These are phyloP conservation scores for Leccinellum luteum DNA, from an alignment of 768 basidiomycete genomes.

Conservation along the genomic window DNA sequence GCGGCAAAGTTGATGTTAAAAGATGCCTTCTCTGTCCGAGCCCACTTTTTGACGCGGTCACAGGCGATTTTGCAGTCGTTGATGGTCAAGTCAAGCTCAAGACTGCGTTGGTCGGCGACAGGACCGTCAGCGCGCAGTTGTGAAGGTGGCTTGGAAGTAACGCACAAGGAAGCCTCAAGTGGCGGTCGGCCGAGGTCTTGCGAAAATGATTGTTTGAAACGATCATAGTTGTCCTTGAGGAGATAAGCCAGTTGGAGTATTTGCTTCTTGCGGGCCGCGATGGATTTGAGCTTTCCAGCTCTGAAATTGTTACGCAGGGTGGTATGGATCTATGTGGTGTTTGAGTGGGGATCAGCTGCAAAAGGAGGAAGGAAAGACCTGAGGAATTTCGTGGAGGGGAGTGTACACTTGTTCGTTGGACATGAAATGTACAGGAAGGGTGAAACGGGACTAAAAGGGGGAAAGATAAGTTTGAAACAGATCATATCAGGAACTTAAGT, in stretches of 20 bases:
- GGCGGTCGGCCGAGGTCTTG: constrained; percentile 63
- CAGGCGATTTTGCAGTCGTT: constrained; percentile 56
- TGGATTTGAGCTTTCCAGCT: constrained; percentile 63
- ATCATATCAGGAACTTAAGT: too few species aligned
- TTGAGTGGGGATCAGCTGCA: neutral
- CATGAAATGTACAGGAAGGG: constrained; percentile 11
- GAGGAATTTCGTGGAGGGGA: constrained; percentile 51
- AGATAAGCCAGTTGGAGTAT: constrained; percentile 73
- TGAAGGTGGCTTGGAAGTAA: constrained; percentile 2
- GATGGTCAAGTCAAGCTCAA: constrained; percentile 59
- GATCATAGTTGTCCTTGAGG: constrained; percentile 66
- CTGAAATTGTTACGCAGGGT: constrained; percentile 56
- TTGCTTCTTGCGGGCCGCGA: constrained; percentile 72
- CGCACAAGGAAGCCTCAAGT: constrained; percentile 56
- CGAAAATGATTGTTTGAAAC: constrained; percentile 55
- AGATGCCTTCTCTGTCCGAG: constrained; percentile 55
- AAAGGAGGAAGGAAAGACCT: constrained; percentile 30
- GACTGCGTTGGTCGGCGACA: constrained; percentile 34
- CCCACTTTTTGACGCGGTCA: constrained; percentile 71
- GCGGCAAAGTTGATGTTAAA: constrained; percentile 56
- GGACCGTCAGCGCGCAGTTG: neutral
- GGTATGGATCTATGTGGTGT: constrained; percentile 48
- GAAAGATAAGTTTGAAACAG: neutral
- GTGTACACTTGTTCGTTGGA: constrained; percentile 40
- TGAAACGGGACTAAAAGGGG: neutral